Conservation (phyloP, 2,329 filamentous ascomycete species). For the Biscogniauxia sp. region DNA sequence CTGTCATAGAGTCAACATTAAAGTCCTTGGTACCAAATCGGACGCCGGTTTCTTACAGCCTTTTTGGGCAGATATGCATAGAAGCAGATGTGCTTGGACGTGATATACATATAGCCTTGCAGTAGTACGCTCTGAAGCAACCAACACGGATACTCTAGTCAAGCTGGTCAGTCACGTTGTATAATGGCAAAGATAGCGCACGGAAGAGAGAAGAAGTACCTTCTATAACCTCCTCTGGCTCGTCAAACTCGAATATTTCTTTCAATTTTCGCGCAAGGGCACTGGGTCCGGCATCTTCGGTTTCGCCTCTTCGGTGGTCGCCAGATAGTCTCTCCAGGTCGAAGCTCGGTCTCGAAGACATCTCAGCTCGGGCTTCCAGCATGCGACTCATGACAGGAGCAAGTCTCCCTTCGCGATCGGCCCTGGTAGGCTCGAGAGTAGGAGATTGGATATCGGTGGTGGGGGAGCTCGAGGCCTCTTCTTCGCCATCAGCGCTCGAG, state of each 20-base stretch:
- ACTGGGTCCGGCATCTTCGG: slow-evolving; percentile 43
- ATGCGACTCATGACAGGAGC: slow-evolving; percentile 76
- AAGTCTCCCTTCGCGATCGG: slow-evolving; percentile 45
- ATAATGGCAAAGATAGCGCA: neutral
- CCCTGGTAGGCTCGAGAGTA: slow-evolving; percentile 27
- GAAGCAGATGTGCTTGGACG: slow-evolving; percentile 88
- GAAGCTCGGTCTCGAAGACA: slow-evolving; percentile 57
- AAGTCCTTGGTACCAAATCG: neutral
- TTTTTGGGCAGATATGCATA: slow-evolving; percentile 97
- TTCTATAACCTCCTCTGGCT: slow-evolving; percentile 79
- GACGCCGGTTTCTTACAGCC: slow-evolving; percentile 54
- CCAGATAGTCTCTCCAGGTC: slow-evolving; percentile 49
- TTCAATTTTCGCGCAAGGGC: slow-evolving; percentile 69
- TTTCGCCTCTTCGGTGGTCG: slow-evolving; percentile 35
- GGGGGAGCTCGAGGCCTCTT: slow-evolving; percentile 15
- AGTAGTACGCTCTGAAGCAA: slow-evolving; percentile 86
- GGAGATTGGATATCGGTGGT: slow-evolving; percentile 18
- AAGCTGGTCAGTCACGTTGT: slow-evolving; percentile 7
- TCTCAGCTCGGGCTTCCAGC: slow-evolving; percentile 67
- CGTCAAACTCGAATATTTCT: slow-evolving; percentile 82
- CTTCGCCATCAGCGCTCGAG: slow-evolving; percentile 24
- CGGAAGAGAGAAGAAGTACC: slow-evolving; percentile 41
- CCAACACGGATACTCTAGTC: slow-evolving; percentile 85
- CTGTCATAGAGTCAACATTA: slow-evolving; percentile 37
- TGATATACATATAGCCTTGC: slow-evolving; percentile 96